These are phyloP conservation scores for Talaromyces sp. DNA, from an alignment of 2,329 filamentous ascomycete genomes.

Conservation along the genomic window DNA sequence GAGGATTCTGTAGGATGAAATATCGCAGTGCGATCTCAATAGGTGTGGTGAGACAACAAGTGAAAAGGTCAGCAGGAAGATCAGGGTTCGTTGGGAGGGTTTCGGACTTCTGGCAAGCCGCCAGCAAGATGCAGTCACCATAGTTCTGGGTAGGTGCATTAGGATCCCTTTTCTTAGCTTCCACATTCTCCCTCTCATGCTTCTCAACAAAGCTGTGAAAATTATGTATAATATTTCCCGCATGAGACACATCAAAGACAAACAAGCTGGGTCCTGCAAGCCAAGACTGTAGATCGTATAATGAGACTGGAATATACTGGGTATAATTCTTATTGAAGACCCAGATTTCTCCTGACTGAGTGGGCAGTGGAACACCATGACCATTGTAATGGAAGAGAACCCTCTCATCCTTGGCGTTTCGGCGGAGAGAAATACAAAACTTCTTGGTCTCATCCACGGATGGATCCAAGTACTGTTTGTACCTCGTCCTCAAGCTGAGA, in stretches of 20 bases:
- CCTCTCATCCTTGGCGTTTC: slow-evolving; percentile 92
- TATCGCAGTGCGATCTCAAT: slow-evolving; percentile 97
- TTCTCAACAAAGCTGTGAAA: slow-evolving; percentile 94
- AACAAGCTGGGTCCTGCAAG: slow-evolving; percentile 92
- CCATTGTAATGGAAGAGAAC: slow-evolving; percentile 99
- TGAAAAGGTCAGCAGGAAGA: slow-evolving; percentile 92
- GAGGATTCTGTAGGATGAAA: slow-evolving; percentile 89
- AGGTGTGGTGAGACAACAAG: slow-evolving; percentile 90
- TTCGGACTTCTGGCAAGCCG: slow-evolving; percentile 85
- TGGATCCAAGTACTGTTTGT: slow-evolving; percentile 94
- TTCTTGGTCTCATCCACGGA: slow-evolving; percentile 97
- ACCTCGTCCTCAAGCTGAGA: slow-evolving; percentile 88
- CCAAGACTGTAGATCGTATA: slow-evolving; percentile 95
- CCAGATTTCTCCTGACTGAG: slow-evolving; percentile 95
- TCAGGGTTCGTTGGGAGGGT: slow-evolving; percentile 92
- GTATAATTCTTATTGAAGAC: slow-evolving; percentile 99
- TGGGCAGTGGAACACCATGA: slow-evolving; percentile 94
- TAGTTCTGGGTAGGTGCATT: slow-evolving; percentile 64
- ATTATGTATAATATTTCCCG: slow-evolving; percentile 91
- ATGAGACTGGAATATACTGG: slow-evolving; percentile 93
- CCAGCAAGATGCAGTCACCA: slow-evolving; percentile 85
- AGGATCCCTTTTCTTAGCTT: slow-evolving; percentile 72
- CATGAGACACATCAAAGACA: slow-evolving; percentile 96
- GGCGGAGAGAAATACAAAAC: slow-evolving; percentile 83
- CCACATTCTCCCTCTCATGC: slow-evolving; percentile 84